Conservation (phyloP, 1,284 basidiomycete genomes). For the Microbotryomycetes sp. region DNA sequence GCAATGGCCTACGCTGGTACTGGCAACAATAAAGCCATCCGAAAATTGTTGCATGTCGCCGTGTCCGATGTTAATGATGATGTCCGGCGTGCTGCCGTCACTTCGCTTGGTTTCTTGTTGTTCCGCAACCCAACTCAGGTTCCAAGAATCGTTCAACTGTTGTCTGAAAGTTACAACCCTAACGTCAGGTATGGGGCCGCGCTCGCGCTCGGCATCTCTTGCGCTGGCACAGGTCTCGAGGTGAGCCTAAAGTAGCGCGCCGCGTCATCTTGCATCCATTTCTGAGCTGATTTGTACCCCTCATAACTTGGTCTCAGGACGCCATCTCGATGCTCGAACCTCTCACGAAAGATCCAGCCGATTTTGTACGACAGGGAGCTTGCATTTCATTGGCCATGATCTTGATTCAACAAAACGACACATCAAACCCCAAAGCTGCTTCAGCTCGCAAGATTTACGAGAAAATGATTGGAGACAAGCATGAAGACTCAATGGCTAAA, state of each 20-base stretch:
- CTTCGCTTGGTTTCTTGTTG: conserved; percentile 84
- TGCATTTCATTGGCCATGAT: conserved; percentile 92
- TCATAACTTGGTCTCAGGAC: no score
- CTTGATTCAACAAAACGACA: conserved; percentile 88
- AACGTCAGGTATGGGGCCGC: conserved; percentile 94
- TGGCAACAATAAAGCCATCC: conserved; percentile 82
- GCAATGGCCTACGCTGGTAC: conserved; percentile 93
- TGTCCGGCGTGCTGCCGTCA: conserved; percentile 88
- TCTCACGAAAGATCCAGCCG: conserved; percentile 92
- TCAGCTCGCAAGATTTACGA: conserved; percentile 72
- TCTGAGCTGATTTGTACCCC: no score
- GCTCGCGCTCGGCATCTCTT: conserved; percentile 87
- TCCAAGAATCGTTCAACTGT: conserved; percentile 84
- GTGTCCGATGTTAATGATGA: conserved; percentile 96
- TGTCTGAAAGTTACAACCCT: conserved; percentile 97
- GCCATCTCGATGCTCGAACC: conserved; percentile 91
- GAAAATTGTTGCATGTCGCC: conserved; percentile 83
- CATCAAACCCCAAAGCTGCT: conserved; percentile 70
- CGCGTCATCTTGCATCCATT: no score
- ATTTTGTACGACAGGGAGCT: conserved; percentile 96
- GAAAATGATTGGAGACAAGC: conserved; percentile 87
- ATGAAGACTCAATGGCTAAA: conserved; percentile 94
- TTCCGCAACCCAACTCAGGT: conserved; percentile 94
- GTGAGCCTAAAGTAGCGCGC: conserved; percentile 44
- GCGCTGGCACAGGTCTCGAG: conserved; percentile 91